Conservation (phyloP, 208 protist species). For the Sergeia podlipaevii region DNA sequence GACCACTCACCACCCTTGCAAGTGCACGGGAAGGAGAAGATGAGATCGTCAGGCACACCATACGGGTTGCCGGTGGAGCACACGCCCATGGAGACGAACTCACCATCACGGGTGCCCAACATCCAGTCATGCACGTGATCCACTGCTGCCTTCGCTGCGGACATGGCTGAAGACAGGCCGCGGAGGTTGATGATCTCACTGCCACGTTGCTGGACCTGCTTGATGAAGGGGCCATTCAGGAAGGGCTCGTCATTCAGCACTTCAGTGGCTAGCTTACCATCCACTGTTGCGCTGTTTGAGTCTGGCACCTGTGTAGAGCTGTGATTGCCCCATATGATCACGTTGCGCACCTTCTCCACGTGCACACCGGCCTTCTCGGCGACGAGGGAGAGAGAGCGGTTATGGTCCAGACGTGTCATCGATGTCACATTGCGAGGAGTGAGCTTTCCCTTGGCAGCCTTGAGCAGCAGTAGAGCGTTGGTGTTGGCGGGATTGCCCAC, state of each 20-base stretch:
- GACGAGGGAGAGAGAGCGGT: constrained; percentile 89
- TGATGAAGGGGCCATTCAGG: constrained; percentile 75
- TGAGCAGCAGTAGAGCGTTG: constrained; percentile 94
- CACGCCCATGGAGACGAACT: constrained; percentile 93
- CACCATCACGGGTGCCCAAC: constrained; percentile 46
- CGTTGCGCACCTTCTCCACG: constrained; percentile 81
- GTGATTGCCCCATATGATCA: constrained; percentile 98
- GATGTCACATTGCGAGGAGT: constrained; percentile 91
- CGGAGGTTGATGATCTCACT: constrained; percentile 88
- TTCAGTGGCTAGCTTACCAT: constrained; percentile 34
- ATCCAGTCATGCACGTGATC: constrained; percentile 80
- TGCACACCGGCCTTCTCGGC: constrained; percentile 57
- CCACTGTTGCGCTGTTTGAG: constrained; percentile 69
- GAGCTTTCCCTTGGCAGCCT: constrained; percentile 54
- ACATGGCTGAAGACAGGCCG: constrained; percentile 90
- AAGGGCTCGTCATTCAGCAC: constrained; percentile 72
- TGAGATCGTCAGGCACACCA: constrained; percentile 82
- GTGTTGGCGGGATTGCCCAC: constrained; percentile 99
- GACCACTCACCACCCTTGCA: constrained; percentile 78
- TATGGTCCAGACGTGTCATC: constrained; percentile 97
- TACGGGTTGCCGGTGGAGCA: constrained; percentile 89
- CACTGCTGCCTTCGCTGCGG: constrained; percentile 80
- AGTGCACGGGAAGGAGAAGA: constrained; percentile 95
- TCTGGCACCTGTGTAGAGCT: constrained; percentile 92
- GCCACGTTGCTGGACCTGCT: constrained; percentile 90